phyloP scores from a whole-genome alignment of 768 basidiomycete genomes.

The Cytidiella melzeri region DNA sequence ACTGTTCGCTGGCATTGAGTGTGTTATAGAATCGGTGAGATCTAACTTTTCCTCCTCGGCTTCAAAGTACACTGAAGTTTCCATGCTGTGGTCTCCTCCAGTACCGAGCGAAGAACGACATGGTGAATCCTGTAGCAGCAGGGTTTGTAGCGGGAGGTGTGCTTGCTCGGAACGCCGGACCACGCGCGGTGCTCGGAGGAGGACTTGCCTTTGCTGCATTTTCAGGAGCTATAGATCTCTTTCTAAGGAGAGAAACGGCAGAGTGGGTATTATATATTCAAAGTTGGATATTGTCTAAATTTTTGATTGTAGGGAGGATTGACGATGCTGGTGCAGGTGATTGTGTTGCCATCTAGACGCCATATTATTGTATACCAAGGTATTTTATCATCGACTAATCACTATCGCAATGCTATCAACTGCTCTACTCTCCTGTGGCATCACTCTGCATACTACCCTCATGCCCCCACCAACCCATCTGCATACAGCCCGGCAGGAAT shows the following conservation, averaged over 20 bases:
- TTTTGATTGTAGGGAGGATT: slow-evolving; percentile 17
- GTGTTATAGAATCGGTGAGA: slow-evolving; percentile 89
- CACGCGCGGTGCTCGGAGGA: slow-evolving; percentile 81
- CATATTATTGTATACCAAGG: slow-evolving; percentile 6
- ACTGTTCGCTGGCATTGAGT: slow-evolving; percentile 92
- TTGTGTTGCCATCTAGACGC: background rate
- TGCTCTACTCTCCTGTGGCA: slow-evolving; percentile 1
- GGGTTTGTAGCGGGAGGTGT: slow-evolving; percentile 88
- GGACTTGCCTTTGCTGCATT: slow-evolving; percentile 91
- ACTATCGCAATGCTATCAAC: slow-evolving; percentile 5
- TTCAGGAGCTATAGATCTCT: slow-evolving; percentile 85
- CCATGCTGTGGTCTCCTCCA: slow-evolving; percentile 26
- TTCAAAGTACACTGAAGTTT: background rate
- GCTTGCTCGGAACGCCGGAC: slow-evolving; percentile 82
- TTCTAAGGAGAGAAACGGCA: slow-evolving; percentile 71
- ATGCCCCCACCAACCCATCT: too few relatives aligned
- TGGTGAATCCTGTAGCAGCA: slow-evolving; percentile 82
- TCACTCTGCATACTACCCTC: too few relatives aligned
- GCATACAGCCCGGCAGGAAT: too few relatives aligned
- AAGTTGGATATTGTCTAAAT: background rate
- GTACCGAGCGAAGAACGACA: slow-evolving; percentile 97
- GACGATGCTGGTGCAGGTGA: slow-evolving; percentile 1
- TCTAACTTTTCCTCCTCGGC: background rate
- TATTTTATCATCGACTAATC: slow-evolving; percentile 5
- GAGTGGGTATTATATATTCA: slow-evolving; percentile 44